Conservation (phyloP, 768 basidiomycete genomes). For the Podaxis sp. region DNA sequence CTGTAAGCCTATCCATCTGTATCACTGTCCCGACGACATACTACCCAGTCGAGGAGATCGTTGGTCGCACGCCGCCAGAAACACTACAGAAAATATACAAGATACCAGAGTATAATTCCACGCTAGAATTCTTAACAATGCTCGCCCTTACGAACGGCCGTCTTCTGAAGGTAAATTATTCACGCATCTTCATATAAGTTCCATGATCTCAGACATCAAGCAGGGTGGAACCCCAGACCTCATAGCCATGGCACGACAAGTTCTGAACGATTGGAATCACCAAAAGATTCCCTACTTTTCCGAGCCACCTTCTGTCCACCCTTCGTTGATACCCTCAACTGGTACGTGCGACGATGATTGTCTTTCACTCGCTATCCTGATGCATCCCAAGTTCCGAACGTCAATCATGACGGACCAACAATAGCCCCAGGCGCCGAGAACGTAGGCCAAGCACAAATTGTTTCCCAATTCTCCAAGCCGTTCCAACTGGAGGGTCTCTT, state of each 20-base stretch:
- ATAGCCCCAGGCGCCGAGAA: conserved; percentile 75
- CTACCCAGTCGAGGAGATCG: conserved; percentile 78
- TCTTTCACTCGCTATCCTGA: neutral
- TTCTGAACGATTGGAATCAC: conserved; percentile 92
- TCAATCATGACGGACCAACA: conserved; percentile 24
- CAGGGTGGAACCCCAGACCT: conserved; percentile 92
- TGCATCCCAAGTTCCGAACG: neutral
- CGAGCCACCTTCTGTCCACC: conserved; percentile 72
- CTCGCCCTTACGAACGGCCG: conserved; percentile 80
- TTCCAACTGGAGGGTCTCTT: conserved; percentile 83
- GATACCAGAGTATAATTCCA: conserved; percentile 69
- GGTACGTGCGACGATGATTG: conserved; percentile 24
- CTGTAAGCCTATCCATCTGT: neutral
- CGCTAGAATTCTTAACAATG: conserved; percentile 88
- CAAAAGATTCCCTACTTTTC: conserved; percentile 94
- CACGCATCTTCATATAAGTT: neutral
- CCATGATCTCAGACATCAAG: neutral
- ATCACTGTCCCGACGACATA: neutral
- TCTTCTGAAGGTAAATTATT: conserved; percentile 64
- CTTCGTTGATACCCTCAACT: conserved; percentile 65
- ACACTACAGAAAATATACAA: conserved; percentile 85
- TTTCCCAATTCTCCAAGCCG: conserved; percentile 67
- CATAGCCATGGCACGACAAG: conserved; percentile 74
- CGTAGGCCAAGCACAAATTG: conserved; percentile 79
- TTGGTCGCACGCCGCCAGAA: conserved; percentile 63